Base-by-base conservation (phyloP, 148 eudicot genomes). In the Chenopodium quinoa region DNA sequence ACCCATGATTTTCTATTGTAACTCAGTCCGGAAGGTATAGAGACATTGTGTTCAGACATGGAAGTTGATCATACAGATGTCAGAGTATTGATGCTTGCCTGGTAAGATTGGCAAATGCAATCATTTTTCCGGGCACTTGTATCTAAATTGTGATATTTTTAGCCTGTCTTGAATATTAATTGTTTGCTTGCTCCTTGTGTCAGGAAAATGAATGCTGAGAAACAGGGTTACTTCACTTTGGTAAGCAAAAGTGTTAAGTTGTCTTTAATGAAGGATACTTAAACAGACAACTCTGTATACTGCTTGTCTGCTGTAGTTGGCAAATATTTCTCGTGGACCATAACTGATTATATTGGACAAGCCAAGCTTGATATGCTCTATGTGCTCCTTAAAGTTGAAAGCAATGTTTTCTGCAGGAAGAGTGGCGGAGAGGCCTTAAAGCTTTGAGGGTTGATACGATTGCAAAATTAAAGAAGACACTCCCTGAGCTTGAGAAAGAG, bases 121-220 rank as follows among this genome's bases (percentile, higher is more conserved):
- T 70, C 29, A 50, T 50, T 52, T 11, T 62, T 37, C 34, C 46
- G 13, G n/a, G 44, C 64, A 19, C 58, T 69, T 37, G 10, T 75
- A 50, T 50, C 16, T 50, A 50, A 50, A 50, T 9, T 13, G 54
- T 50, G 14, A 50, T 9, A 50, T 16, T 78, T 79, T 27, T 29
- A 31, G 4, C 58, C 56, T 83, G 75, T 47, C 84, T 34, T 25
- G 7, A 16, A 65, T 76, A 34, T 44, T 82, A 10, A 40, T 25
- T 54, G 75, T 27, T 75, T 78, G 73, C 78, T 46, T 20, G 54
- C 48, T 70, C 12, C 54, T 2, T 69, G 44, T 87, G 77, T 32
- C 92, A 95, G 99, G 99, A 95, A 95, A 89, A 95, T 96, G 95
- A 89, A 86, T 82, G 91, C 98, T 31, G 92, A 91, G 86, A 93